Percentiles rank a stretch among this genome's conserved stretches.
These are phyloP conservation scores for Aspergillus neoniger DNA, from an alignment of 2,329 filamentous ascomycete genomes.

Conservation along the genomic window DNA sequence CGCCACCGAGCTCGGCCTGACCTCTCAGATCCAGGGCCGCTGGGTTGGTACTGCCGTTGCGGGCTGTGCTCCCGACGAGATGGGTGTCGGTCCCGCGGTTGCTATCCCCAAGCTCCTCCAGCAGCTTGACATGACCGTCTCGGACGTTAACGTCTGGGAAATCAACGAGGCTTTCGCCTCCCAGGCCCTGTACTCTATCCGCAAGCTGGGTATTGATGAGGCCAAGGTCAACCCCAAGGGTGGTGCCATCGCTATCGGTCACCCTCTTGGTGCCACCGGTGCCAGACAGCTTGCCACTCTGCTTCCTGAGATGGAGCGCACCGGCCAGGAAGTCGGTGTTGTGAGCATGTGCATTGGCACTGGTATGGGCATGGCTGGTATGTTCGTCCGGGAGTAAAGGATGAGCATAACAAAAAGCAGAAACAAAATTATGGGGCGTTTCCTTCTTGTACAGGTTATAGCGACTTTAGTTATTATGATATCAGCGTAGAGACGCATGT, in stretches of 20 bases:
- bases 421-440: neutral
- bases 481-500: conserved; percentile 24
- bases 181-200: conserved; percentile 69
- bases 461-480: conserved; percentile 16
- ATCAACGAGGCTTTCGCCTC: conserved; percentile 80
- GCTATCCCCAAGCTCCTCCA: conserved; percentile 81
- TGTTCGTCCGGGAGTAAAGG: conserved; percentile 65
- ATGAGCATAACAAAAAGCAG: neutral
- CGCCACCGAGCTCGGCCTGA: conserved; percentile 71
- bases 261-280: conserved; percentile 86
- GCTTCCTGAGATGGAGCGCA: conserved; percentile 67
- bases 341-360: conserved; percentile 89
- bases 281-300: conserved; percentile 77
- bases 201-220: conserved; percentile 61
- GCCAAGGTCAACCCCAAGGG: conserved; percentile 86
- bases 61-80: conserved; percentile 85
- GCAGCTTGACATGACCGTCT: conserved; percentile 64
- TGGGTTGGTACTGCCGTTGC: conserved; percentile 76
- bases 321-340: conserved; percentile 73
- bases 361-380: conserved; percentile 73
- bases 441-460: conserved; percentile 10
- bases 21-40: conserved; percentile 71
- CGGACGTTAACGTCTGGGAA: conserved; percentile 84
- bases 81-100: conserved; percentile 86
- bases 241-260: conserved; percentile 90